Evolutionary conservation across 768 basidiomycete genomes (phyloP).

Genomic region (Boletales sp.): DNA sequence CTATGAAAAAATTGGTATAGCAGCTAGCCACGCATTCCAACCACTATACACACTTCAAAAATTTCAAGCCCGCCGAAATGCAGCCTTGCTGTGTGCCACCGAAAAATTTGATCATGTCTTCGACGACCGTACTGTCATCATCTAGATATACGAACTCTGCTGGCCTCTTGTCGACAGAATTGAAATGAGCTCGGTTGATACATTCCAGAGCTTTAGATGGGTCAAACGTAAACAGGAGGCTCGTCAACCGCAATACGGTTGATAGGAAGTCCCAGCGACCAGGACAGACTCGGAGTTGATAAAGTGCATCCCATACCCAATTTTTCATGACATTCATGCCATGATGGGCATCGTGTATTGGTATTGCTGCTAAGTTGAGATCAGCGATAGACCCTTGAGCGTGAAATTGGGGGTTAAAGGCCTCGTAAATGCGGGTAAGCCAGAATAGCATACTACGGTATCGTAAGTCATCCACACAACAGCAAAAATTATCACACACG

Average conservation of each 20-base stretch:
- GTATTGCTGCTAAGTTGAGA: slow-evolving; percentile 35
- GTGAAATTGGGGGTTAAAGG: slow-evolving; percentile 45
- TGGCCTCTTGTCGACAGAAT: neutral
- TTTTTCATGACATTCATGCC: slow-evolving; percentile 36
- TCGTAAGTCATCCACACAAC: neutral
- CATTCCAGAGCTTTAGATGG: slow-evolving; percentile 29
- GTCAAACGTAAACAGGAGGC: slow-evolving; percentile 40
- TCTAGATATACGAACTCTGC: slow-evolving; percentile 11
- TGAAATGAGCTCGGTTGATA: slow-evolving; percentile 33
- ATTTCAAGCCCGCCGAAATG: slow-evolving; percentile 35
- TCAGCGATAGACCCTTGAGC: slow-evolving; percentile 41
- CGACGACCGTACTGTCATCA: slow-evolving; percentile 23
- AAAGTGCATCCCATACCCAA: slow-evolving; percentile 50
- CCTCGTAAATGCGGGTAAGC: slow-evolving; percentile 46
- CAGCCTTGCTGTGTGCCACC: slow-evolving; percentile 25
- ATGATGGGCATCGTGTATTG: slow-evolving; percentile 40
- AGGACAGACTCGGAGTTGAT: slow-evolving; percentile 20
- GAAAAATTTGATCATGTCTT: slow-evolving; percentile 31
- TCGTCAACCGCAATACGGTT: slow-evolving; percentile 33
- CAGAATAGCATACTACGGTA: slow-evolving; percentile 16
- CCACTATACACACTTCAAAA: slow-evolving; percentile 35
- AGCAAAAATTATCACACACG: slow-evolving; percentile 3
- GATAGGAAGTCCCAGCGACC: slow-evolving; percentile 28
- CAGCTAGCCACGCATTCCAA: too few species aligned
- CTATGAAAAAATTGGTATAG: too few species aligned